Evolutionary conservation across 1,139 yeast genomes (phyloP).

Genomic region (Pichia sp.): DNA sequence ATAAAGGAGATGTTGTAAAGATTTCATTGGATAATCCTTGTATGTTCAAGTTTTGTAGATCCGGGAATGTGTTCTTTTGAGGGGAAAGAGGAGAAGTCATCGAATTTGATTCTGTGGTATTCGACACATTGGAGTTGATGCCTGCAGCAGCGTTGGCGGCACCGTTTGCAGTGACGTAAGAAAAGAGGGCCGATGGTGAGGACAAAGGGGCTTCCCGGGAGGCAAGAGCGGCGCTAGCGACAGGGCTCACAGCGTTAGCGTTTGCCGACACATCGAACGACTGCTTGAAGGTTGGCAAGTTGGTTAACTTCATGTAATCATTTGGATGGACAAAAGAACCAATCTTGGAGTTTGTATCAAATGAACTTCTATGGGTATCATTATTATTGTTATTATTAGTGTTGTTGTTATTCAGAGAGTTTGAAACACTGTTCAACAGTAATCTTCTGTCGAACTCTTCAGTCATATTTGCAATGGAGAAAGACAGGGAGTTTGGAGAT

Average conservation of each 20-base stretch:
- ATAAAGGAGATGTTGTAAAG: constrained; percentile 9
- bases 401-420: background rate
- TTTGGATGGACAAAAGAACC: constrained; percentile 9
- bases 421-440: background rate
- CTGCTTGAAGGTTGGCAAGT: background rate
- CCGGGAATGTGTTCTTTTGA: constrained; percentile 6
- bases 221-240: too few relatives aligned
- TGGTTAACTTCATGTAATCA: constrained; percentile 5
- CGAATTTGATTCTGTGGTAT: background rate
- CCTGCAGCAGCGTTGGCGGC: background rate
- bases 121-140: background rate
- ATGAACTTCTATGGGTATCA: constrained; percentile 3
- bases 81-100: constrained; percentile 7
- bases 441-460: background rate
- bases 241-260: background rate
- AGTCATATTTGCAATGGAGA: background rate
- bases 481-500: background rate
- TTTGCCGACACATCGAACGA: background rate
- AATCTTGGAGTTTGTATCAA: constrained; percentile 7
- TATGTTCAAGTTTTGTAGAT: background rate
- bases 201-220: constrained; percentile 5
- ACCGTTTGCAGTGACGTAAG: background rate
- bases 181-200: background rate
- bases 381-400: too few relatives aligned
- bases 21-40: constrained; percentile 2